Evolutionary conservation across 2,329 filamentous ascomycete species (phyloP), one percentile per base, ranked within the genome.

Genomic region (Fusarium avenaceum): DNA sequence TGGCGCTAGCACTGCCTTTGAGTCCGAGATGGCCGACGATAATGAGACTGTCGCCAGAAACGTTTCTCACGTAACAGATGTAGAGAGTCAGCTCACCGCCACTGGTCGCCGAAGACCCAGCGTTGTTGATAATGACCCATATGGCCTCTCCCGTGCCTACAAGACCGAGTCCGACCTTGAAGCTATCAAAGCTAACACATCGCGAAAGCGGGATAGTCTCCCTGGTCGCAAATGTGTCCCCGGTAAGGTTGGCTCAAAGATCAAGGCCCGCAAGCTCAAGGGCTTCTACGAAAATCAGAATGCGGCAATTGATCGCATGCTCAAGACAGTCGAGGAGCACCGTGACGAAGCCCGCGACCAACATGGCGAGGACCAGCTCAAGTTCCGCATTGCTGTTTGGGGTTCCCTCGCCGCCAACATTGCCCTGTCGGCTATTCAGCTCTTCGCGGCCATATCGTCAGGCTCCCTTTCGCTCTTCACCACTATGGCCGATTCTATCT

Each of bases 401-500:
- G 88, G 87, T 17, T 89, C 87, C 38, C 93, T 97, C 72, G 87
- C 82, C 2, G 95, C 94, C 61, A 98, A 98, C 74, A 78, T 97
- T 57, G 65, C 92, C 28, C 85, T 99, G 7, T 89, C 94, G 0
- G 85, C 85, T 6, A 84, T 99, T 19, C 96, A 99, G 80, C 83
- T 97, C 38, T 99, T 96, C 77, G 96, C 91, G 43, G 96, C 96
- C 64, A 87, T 93, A 45, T 88, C 92, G 0, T 97, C 94, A 0
- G 89, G 91, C 46, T 97, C 94, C n/a, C 86, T 98, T 35, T 97
- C 95, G 7, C 89, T 99, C 46, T 97, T 98, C 82, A 97, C 96
- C 17, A 99, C 95, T 67, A 97, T 97, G 92, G 95, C 94, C 17
- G 96, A 99, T 79, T 90, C 94, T 51, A 85, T 98, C 69, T 98